Evolutionary conservation across 495 filamentous ascomycete genomes (phyloP).

Genomic region (Letharia lupina): DNA sequence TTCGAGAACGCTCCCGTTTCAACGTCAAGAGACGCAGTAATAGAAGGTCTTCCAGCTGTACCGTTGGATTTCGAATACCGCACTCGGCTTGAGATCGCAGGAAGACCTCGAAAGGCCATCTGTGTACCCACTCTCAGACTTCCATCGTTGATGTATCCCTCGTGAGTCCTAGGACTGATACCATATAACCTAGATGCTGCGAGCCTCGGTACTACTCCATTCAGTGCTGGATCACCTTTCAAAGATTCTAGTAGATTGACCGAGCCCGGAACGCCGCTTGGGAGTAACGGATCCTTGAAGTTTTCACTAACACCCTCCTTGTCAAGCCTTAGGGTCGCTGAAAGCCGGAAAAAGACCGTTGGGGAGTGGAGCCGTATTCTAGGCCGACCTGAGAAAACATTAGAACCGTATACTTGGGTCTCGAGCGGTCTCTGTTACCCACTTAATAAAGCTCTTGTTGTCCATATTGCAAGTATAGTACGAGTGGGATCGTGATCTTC

Average conservation of each 20-base stretch:
- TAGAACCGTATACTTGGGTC: conserved; percentile 15
- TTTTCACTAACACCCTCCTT: conserved; percentile 42
- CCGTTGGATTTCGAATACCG: conserved; percentile 67
- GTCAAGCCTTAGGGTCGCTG: conserved; percentile 55
- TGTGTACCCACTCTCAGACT: conserved; percentile 49
- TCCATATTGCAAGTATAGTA: conserved; percentile 73
- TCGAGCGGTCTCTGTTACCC: conserved; percentile 18
- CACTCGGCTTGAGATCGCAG: conserved; percentile 75
- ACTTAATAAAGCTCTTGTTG: conserved; percentile 65
- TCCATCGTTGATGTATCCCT: conserved; percentile 54
- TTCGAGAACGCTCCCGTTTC: conserved; percentile 79
- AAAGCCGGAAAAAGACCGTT: conserved; percentile 65
- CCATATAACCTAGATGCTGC: conserved; percentile 72
- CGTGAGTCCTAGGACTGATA: conserved; percentile 49
- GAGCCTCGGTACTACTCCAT: conserved; percentile 60
- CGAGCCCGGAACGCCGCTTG: conserved; percentile 63
- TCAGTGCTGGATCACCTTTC: conserved; percentile 56
- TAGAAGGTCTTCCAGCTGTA: conserved; percentile 51
- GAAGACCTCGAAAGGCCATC: conserved; percentile 62
- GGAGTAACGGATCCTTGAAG: conserved; percentile 64
- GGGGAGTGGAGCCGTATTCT: conserved; percentile 71
- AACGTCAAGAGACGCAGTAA: conserved; percentile 76
- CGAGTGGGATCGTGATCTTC: conserved; percentile 46
- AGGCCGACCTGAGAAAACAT: conserved; percentile 47
- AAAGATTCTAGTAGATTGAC: conserved; percentile 77